These are phyloP conservation scores for Sporothrix pseudoabietina DNA, from an alignment of 2,329 filamentous ascomycete species.

Conservation along the genomic window DNA sequence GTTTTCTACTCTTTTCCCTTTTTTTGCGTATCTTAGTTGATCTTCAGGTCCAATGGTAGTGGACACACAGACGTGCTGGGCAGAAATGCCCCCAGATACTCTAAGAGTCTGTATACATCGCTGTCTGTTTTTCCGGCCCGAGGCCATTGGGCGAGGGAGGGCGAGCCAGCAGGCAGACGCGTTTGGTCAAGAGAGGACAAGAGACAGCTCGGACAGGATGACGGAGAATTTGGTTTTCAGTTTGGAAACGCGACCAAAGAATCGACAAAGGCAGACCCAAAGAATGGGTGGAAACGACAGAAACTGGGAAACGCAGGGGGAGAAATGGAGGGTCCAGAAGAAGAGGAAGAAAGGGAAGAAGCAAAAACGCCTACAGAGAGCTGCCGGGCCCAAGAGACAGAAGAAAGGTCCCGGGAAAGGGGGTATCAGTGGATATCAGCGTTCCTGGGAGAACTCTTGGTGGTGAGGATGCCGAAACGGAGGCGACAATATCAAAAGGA, in stretches of 20 bases:
- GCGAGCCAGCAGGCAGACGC: background rate
- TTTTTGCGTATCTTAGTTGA: background rate
- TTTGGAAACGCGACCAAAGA: background rate
- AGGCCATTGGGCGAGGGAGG: background rate
- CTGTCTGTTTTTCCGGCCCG: background rate
- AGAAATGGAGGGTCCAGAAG: background rate
- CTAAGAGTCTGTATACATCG: too few species aligned
- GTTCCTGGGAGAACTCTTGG: background rate
- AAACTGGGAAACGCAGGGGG: background rate
- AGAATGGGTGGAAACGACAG: background rate
- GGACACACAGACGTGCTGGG: background rate
- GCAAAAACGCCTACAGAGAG: background rate
- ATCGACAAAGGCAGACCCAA: background rate
- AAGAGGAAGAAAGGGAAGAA: background rate
- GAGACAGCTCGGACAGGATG: background rate
- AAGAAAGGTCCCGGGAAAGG: slow-evolving; percentile 4
- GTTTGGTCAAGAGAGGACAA: background rate
- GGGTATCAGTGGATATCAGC: background rate
- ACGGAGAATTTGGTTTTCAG: background rate
- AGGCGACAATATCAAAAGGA: background rate
- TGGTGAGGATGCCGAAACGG: background rate
- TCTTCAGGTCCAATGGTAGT: background rate
- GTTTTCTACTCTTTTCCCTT: background rate
- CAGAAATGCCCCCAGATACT: background rate
- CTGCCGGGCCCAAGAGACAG: background rate